Percentiles rank a stretch among this genome's conserved stretches.
Conservation (phyloP, 345 rosid species). For the Aquilaria malaccensis region DNA sequence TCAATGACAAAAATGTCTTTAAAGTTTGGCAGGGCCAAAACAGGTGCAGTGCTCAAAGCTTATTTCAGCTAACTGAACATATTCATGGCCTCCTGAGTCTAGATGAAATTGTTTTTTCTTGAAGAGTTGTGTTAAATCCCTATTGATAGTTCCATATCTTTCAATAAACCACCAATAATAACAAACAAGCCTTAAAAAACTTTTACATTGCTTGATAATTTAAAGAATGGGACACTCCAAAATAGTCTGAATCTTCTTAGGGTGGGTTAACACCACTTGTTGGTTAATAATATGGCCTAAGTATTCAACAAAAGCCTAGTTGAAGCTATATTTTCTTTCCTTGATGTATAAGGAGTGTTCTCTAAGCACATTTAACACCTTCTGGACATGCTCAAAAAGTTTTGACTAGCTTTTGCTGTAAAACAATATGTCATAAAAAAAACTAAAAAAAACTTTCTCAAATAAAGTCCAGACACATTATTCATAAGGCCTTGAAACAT, state of each 20-base stretch:
- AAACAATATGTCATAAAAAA: not conserved
- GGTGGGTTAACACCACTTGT: not conserved
- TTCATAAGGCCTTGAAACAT: not conserved
- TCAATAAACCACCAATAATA: not conserved
- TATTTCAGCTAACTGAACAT: not conserved
- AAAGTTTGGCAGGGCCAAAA: not conserved
- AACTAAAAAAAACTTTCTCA: not conserved
- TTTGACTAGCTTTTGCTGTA: not conserved
- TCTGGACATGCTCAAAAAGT: not conserved
- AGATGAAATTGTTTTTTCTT: not conserved
- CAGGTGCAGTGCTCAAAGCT: not conserved
- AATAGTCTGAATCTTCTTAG: not conserved
- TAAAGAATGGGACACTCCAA: not conserved
- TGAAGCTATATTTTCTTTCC: not conserved
- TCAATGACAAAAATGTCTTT: not conserved
- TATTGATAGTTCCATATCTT: not conserved
- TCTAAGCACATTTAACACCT: not conserved
- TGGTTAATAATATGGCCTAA: slow-evolving; percentile 1
- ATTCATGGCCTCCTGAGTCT: not conserved
- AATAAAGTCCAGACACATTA: no score
- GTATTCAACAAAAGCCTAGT: not conserved
- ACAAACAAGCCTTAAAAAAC: not conserved
- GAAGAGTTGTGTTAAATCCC: not conserved
- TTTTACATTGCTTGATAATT: not conserved
- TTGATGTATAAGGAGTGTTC: not conserved